These are phyloP conservation scores for Candida mesenterica DNA, from an alignment of 1,139 yeast genomes.

Conservation along the genomic window DNA sequence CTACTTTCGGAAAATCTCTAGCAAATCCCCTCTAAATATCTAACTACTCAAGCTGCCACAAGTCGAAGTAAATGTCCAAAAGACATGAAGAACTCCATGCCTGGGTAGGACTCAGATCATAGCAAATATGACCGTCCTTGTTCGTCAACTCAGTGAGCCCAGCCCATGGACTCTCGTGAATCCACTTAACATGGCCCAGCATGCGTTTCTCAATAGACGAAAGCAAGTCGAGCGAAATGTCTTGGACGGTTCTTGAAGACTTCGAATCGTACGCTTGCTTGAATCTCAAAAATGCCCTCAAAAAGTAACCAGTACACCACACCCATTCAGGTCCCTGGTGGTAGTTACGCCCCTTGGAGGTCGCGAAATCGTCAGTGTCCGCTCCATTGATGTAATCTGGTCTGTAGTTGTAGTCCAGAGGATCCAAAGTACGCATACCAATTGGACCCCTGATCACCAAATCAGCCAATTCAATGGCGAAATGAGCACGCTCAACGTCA, in stretches of 20 bases:
- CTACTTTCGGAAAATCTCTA: neutral
- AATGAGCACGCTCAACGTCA: constrained; percentile 54
- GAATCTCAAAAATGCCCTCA: constrained; percentile 69
- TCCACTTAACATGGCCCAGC: constrained; percentile 66
- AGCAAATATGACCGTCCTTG: constrained; percentile 76
- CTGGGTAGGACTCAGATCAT: constrained; percentile 91
- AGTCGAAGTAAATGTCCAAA: constrained; percentile 73
- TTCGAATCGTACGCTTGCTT: constrained; percentile 32
- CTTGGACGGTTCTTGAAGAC: constrained; percentile 14
- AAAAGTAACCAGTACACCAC: constrained; percentile 85
- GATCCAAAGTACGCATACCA: constrained; percentile 91
- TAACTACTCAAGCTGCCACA: neutral
- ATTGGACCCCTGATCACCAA: constrained; percentile 75
- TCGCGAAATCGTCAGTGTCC: constrained; percentile 84
- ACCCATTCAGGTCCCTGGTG: constrained; percentile 99
- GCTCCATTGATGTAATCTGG: constrained; percentile 83
- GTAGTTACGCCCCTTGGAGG: constrained; percentile 92
- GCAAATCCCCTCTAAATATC: neutral
- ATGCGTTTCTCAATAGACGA: constrained; percentile 53
- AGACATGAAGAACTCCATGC: constrained; percentile 94
- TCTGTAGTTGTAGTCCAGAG: constrained; percentile 84
- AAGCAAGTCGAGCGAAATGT: constrained; percentile 32
- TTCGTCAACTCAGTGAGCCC: constrained; percentile 92
- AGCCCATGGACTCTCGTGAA: constrained; percentile 78
- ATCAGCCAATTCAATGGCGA: constrained; percentile 73